Conservation (phyloP, 305 asterid genomes). For the Fraxinus latifolia region DNA sequence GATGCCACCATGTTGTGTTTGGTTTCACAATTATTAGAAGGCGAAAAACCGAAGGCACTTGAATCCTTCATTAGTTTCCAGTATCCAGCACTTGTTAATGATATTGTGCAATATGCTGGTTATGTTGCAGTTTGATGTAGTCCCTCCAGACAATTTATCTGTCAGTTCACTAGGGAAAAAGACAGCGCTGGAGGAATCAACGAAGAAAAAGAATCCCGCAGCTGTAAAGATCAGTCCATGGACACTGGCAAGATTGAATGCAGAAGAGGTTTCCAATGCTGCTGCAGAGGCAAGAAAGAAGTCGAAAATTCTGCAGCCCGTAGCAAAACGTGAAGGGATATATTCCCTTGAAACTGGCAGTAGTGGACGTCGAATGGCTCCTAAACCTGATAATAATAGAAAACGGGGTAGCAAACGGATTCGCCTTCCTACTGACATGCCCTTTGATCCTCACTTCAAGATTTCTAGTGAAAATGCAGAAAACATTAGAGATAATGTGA, state of each 20-base stretch:
- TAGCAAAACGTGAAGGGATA: conserved; percentile 45
- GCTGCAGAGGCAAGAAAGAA: conserved; percentile 24
- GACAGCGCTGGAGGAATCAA: conserved; percentile 38
- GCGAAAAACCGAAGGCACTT: not conserved
- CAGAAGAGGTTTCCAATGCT: conserved; percentile 15
- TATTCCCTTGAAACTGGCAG: conserved; percentile 50
- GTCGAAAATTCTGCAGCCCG: conserved; percentile 18
- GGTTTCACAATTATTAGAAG: not conserved
- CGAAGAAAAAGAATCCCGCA: conserved; percentile 38
- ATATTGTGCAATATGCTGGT: not conserved
- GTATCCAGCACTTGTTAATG: not conserved
- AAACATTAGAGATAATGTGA: conserved; percentile 33
- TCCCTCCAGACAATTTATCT: conserved; percentile 79
- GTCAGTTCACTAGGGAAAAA: conserved; percentile 54
- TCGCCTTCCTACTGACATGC: conserved; percentile 75
- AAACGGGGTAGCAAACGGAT: conserved; percentile 72
- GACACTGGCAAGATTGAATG: conserved; percentile 19
- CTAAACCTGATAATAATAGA: conserved; percentile 50
- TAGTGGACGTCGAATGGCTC: conserved; percentile 51
- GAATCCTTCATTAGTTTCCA: not conserved
- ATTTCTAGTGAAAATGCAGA: conserved; percentile 34
- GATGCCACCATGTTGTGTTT: not conserved
- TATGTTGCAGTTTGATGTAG: conserved; percentile 78
- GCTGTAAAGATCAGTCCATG: conserved; percentile 30
- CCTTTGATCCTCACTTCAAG: conserved; percentile 42